Percentiles rank a stretch among this genome's conserved stretches.
Conservation (phyloP, 108 stramenopile genomes). For the Aurantiochytrium sp. region DNA sequence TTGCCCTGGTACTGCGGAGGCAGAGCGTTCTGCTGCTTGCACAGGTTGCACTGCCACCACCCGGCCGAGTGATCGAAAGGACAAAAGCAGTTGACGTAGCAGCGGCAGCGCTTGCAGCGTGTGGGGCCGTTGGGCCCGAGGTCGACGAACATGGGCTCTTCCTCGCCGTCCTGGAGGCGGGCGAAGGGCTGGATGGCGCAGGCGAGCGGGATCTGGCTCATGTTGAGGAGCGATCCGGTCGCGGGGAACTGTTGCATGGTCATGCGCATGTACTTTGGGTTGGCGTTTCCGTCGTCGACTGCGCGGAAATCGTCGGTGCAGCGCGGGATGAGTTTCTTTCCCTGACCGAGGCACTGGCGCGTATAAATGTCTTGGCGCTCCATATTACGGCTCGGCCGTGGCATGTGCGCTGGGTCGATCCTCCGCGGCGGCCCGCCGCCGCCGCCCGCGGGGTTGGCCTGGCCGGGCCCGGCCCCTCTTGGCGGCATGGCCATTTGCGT, state of each 20-base stretch:
- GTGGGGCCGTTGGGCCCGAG: not conserved
- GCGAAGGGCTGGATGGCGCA: slow-evolving; percentile 26
- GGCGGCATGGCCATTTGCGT: not conserved
- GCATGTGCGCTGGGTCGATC: slow-evolving; percentile 17
- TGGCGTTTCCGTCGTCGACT: not conserved
- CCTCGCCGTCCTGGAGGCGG: not conserved
- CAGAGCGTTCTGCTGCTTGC: not conserved
- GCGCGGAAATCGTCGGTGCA: not conserved
- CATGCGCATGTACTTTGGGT: slow-evolving; percentile 15
- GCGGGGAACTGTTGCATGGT: slow-evolving; percentile 1
- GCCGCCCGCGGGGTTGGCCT: not conserved
- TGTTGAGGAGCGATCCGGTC: not conserved
- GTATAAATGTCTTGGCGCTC: not conserved
- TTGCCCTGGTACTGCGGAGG: slow-evolving; percentile 17
- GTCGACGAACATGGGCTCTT: not conserved
- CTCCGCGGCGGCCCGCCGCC: not conserved
- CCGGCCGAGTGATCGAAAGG: not conserved
- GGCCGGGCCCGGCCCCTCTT: not conserved
- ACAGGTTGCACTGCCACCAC: slow-evolving; percentile 26
- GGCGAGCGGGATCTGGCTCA: not conserved
- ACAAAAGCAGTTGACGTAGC: slow-evolving; percentile 12
- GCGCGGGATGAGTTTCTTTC: not conserved
- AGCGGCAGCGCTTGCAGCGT: not conserved
- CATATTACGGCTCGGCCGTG: not conserved
- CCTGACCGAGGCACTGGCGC: not conserved